Evolutionary conservation across 169 alveolate species (phyloP).

Genomic region (Cryptosporidium sp.): DNA sequence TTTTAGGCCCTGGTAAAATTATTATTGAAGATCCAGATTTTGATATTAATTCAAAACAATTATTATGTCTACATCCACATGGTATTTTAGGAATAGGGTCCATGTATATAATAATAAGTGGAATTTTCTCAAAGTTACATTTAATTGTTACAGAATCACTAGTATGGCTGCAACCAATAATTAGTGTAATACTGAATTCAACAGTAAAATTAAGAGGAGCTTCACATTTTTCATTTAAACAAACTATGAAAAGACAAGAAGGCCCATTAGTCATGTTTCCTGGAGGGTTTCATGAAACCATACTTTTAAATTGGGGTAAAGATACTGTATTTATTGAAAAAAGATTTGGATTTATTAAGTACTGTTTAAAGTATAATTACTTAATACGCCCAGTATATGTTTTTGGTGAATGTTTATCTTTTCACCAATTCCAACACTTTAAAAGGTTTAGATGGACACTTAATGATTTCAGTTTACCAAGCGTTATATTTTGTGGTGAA

Average conservation of each 20-base stretch:
- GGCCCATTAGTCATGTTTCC: conserved; percentile 72
- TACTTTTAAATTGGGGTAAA: conserved; percentile 58
- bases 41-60: conserved; percentile 27
- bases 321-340: conserved; percentile 37
- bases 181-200: conserved; percentile 31
- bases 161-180: conserved; percentile 71
- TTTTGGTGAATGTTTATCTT: conserved; percentile 71
- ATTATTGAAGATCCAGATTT: conserved; percentile 68
- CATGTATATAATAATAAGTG: conserved; percentile 21
- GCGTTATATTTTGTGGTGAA: conserved; percentile 62
- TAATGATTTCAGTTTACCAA: conserved; percentile 59
- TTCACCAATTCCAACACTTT: conserved; percentile 29
- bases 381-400: conserved; percentile 69
- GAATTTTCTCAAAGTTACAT: conserved; percentile 25
- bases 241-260: conserved; percentile 52
- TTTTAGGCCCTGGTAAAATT: conserved; percentile 56
- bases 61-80: conserved; percentile 65
- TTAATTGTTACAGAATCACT: conserved; percentile 62
- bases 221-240: conserved; percentile 33
- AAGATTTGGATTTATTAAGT: conserved; percentile 67
- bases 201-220: conserved; percentile 70
- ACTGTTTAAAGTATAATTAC: conserved; percentile 54
- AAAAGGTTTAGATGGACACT: conserved; percentile 43
- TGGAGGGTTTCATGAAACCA: conserved; percentile 72
- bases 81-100: conserved; percentile 69